Conservation (phyloP, 306 rosid genomes). For the Prunus dulcis region DNA sequence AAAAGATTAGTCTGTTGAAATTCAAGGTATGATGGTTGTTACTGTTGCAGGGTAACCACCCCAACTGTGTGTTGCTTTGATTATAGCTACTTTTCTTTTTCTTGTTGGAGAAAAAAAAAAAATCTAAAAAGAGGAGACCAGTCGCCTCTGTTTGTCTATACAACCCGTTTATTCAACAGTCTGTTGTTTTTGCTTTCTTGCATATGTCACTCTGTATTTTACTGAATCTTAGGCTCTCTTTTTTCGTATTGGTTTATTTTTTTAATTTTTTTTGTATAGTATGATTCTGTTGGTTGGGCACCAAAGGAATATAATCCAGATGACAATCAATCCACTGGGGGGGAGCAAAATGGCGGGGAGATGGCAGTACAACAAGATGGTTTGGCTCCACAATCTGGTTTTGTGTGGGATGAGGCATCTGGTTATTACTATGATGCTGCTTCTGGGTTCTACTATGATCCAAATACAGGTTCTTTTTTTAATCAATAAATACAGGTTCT, state of each 20-base stretch:
- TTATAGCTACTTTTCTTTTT: background rate
- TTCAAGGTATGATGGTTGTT: background rate
- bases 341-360: slow-evolving; percentile 53
- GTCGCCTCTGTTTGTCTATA: no score
- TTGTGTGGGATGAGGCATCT: slow-evolving; percentile 97
- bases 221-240: background rate
- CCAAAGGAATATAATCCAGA: slow-evolving; percentile 95
- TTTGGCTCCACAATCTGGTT: slow-evolving; percentile 86
- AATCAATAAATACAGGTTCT: background rate
- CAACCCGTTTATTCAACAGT: background rate
- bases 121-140: background rate
- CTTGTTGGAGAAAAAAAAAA: background rate
- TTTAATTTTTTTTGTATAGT: slow-evolving; percentile 34
- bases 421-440: slow-evolving; percentile 98
- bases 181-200: background rate
- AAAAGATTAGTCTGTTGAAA: background rate
- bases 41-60: background rate
- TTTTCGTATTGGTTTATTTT: background rate
- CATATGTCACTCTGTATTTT: background rate
- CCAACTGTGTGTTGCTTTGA: background rate
- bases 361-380: slow-evolving; percentile 41
- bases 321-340: slow-evolving; percentile 61
- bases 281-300: slow-evolving; percentile 97
- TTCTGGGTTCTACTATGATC: slow-evolving; percentile 98
- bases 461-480: slow-evolving; percentile 69